Evolutionary conservation across 768 basidiomycete species (phyloP), one percentile per base, ranked within the genome.

Genomic region (Amanita polypyramis): DNA sequence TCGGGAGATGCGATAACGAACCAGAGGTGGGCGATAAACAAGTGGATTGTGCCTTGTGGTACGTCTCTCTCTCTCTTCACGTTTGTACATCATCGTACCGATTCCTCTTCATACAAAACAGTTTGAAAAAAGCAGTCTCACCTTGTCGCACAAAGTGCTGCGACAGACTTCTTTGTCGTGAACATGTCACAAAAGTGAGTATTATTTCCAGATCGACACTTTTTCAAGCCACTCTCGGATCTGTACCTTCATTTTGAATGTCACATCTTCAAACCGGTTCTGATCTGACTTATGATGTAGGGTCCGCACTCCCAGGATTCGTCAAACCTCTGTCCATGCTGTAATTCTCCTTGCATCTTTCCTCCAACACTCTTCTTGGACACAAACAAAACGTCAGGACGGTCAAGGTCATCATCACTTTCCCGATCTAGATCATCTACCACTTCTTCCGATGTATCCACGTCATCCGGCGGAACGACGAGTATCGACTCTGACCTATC

Each of bases 181-280:
- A 11, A 1, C 47, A 48, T 48, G 40, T 48, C 15, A 14, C 37
- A 5, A 27, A 48, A 9, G 43, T 44, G 43, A 32, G 43, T 44
- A 17, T 15, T 20, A 3, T 27, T 20, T 14, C 20, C 2, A 21
- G 15, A 40, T 40, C 15, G 5, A n/a, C 15, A 5, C 2, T 12
- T 19, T 40, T 40, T 15, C 5, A 2, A 4, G 38, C 2, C 4
- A 19, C n/a, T 7, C 38, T 5, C 38, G 15, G 5, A 21, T 21
- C 4, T 5, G 5, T 19, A n/a, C 19, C 38, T 17, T 17, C 38
- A 7, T 40, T 11, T 21, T 19, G 38, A 21, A 27, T 27, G 4
- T 27, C 25, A 27, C 7, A 27, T 27, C 3, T 27, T 7, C 7
- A 27, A 27, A 27, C 25, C 25, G 4, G 3, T 7, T 7, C 25